phyloP scores from a whole-genome alignment of 352 stramenopile genomes.

The Globisporangium nodosum region DNA sequence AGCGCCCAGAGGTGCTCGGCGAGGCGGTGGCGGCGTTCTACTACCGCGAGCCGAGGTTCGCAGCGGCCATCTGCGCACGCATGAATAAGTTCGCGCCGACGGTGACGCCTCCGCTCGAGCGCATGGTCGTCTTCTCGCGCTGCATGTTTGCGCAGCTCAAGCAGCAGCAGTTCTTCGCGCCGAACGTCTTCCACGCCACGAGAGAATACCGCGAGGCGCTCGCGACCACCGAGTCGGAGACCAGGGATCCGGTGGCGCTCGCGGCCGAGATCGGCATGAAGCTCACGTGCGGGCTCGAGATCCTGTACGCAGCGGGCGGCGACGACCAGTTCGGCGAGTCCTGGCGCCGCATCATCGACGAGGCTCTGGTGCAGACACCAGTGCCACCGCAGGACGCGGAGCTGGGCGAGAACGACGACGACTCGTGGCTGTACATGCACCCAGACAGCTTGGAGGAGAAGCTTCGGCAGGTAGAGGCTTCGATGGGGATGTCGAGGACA shows the following conservation, averaged over 20 bases:
- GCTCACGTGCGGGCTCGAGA: constrained; percentile 66
- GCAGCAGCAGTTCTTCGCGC: constrained; percentile 67
- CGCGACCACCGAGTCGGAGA: constrained; percentile 9
- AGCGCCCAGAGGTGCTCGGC: constrained; percentile 24
- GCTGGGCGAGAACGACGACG: constrained; percentile 47
- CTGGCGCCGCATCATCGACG: constrained; percentile 40
- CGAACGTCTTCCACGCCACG: constrained; percentile 40
- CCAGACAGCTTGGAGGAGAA: constrained; percentile 69
- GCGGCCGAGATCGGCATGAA: constrained; percentile 69
- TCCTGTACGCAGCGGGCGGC: constrained; percentile 44
- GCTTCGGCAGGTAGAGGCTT: constrained; percentile 25
- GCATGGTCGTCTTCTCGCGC: constrained; percentile 61
- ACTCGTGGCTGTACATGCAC: constrained; percentile 76
- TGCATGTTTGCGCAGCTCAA: constrained; percentile 82
- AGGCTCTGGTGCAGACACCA: constrained; percentile 8
- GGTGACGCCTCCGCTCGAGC: constrained; percentile 11
- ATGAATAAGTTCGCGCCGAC: constrained; percentile 48
- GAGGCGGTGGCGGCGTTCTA: constrained; percentile 70
- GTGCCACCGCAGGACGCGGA: background rate
- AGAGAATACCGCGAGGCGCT: constrained; percentile 15
- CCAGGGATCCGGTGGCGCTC: constrained; percentile 1
- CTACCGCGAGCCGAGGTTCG: constrained; percentile 55
- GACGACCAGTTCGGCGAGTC: constrained; percentile 35
- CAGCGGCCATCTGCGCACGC: constrained; percentile 35
- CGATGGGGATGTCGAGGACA: constrained; percentile 7